Conservation (phyloP, 768 basidiomycete genomes). For the Boletus fagicola region DNA sequence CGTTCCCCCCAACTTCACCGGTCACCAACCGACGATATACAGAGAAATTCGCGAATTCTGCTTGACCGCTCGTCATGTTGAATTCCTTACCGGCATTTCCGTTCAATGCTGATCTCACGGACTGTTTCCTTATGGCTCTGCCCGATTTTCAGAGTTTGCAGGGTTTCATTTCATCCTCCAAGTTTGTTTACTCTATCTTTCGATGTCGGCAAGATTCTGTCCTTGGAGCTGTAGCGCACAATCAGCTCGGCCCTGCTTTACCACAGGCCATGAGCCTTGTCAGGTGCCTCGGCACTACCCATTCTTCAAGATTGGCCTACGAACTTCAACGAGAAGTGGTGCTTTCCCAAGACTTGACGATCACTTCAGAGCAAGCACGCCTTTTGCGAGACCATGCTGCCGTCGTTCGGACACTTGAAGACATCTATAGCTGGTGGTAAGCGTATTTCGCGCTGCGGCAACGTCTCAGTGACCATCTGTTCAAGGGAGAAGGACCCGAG, state of each 20-base stretch:
- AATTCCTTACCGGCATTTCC: background rate
- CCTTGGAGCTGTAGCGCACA: slow-evolving; percentile 29
- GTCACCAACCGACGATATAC: background rate
- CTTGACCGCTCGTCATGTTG: slow-evolving; percentile 2
- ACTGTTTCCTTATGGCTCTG: slow-evolving; percentile 27
- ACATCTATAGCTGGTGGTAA: slow-evolving; percentile 41
- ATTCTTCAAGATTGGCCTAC: slow-evolving; percentile 2
- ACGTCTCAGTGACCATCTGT: background rate
- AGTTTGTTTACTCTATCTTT: slow-evolving; percentile 32
- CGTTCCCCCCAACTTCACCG: background rate
- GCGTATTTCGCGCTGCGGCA: background rate
- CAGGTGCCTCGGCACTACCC: slow-evolving; percentile 11
- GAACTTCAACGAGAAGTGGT: slow-evolving; percentile 11
- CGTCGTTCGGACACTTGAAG: slow-evolving; percentile 33
- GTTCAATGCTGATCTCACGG: slow-evolving; percentile 32
- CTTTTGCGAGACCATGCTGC: slow-evolving; percentile 25
- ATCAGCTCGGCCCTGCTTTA: slow-evolving; percentile 30
- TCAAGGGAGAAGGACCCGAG: slow-evolving; percentile 40
- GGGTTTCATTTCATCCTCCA: slow-evolving; percentile 29
- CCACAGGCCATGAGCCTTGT: slow-evolving; percentile 32
- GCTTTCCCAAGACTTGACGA: background rate
- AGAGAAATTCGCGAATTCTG: background rate
- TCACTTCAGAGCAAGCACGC: slow-evolving; percentile 22
- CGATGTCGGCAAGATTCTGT: slow-evolving; percentile 31
- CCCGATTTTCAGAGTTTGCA: slow-evolving; percentile 31